A percentile compares a stretch with the other conserved stretches of the same genome.
Conservation (phyloP, 139 green algal species). For the Chlorella sp. region DNA sequence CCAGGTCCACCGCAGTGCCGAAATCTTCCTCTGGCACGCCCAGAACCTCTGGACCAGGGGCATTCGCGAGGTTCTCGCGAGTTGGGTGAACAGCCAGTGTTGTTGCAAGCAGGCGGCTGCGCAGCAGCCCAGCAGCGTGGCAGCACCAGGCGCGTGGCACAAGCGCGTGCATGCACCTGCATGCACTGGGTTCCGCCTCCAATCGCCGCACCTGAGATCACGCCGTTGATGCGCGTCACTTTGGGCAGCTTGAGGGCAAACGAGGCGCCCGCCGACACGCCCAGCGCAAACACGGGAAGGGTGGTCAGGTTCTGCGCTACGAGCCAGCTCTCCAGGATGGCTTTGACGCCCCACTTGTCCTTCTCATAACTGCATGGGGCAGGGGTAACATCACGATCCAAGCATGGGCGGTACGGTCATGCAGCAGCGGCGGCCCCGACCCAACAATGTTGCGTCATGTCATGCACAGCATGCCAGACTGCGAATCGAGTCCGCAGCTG, state of each 20-base stretch:
- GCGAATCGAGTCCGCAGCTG: no score
- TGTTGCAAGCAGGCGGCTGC: background rate
- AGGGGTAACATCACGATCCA: no score
- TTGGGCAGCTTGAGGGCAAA: slow-evolving; percentile 11
- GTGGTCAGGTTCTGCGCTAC: background rate
- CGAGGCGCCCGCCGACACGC: background rate
- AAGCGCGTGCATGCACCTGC: background rate
- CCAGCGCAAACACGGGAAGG: background rate
- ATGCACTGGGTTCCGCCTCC: background rate
- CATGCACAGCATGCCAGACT: no score
- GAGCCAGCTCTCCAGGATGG: slow-evolving; percentile 17
- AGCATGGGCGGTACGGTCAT: no score
- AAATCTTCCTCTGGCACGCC: background rate
- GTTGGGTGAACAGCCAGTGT: background rate
- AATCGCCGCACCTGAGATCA: slow-evolving; percentile 18
- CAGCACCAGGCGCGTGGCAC: background rate
- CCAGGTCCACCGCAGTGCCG: background rate
- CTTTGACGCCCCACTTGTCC: slow-evolving; percentile 25
- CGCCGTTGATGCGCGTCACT: slow-evolving; percentile 18
- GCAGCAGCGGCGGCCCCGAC: no score
- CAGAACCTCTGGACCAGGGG: slow-evolving; percentile 11
- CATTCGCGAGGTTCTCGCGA: background rate
- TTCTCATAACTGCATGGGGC: background rate
- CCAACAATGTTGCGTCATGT: no score
- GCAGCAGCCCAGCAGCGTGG: slow-evolving; percentile 5